These are phyloP conservation scores for Phylloporus rhodoxanthus DNA, from an alignment of 768 basidiomycete species.

Conservation along the genomic window DNA sequence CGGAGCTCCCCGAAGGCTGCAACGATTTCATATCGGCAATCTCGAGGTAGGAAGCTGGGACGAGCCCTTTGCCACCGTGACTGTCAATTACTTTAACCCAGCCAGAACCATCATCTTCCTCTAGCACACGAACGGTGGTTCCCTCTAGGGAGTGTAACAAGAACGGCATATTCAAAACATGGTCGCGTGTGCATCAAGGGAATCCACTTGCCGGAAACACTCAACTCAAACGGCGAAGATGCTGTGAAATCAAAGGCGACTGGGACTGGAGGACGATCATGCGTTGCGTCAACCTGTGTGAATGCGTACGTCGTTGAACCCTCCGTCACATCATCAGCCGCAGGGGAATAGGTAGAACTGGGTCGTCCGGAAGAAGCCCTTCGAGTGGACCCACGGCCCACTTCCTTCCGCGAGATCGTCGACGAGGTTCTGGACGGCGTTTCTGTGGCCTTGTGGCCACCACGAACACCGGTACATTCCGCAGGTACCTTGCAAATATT, in stretches of 20 bases:
- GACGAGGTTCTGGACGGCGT: conserved; percentile 29
- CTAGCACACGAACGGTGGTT: conserved; percentile 55
- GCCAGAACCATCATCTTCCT: conserved; percentile 80
- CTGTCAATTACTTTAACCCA: conserved; percentile 73
- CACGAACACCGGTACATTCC: conserved; percentile 44
- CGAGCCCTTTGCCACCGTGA: conserved; percentile 59
- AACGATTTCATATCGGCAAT: conserved; percentile 27
- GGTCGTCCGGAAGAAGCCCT: conserved; percentile 4
- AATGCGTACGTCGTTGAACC: conserved; percentile 55
- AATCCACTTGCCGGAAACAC: conserved; percentile 47
- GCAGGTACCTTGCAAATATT: conserved; percentile 55
- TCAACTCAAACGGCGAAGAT: conserved; percentile 73
- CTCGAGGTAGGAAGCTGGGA: conserved; percentile 79
- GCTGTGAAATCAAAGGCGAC: conserved; percentile 73
- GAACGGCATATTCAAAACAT: conserved; percentile 5
- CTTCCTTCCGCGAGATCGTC: conserved; percentile 30
- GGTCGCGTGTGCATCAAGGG: conserved; percentile 3
- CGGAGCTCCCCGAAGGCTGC: conserved; percentile 8
- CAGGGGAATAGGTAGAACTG: conserved; percentile 4
- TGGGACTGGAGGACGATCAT: conserved; percentile 44
- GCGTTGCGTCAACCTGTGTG: conserved; percentile 37
- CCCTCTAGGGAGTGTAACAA: conserved; percentile 53
- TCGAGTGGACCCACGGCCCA: conserved; percentile 15
- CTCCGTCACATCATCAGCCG: conserved; percentile 7
- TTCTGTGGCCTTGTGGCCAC: conserved; percentile 23